Base-by-base conservation (phyloP, 768 basidiomycete species). In the Lactifluus subvellereus region DNA sequence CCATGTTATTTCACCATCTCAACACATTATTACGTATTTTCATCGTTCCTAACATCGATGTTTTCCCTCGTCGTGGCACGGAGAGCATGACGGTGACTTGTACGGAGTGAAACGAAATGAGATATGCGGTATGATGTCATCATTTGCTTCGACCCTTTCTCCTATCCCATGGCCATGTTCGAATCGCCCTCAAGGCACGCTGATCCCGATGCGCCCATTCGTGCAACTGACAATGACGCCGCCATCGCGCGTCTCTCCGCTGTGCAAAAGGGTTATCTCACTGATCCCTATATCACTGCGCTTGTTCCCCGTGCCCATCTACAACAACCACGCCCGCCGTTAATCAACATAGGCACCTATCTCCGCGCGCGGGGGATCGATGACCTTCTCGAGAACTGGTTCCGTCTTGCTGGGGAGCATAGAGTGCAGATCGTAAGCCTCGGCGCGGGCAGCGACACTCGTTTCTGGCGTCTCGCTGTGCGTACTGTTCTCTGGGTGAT, bases 281-380 rank as follows among this genome's bases (percentile, higher is more conserved):
- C 76, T 5, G 95, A 97, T 73, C 85, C 87, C 6, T 97, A 82
- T 72, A 81, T 91, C 59, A 74, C 76, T 6, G 70, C 79, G 55
- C 78, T 98, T 60, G 81, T 94, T 54, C 83, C 86, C 40, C 82
- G 87, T 13, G 78, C 87, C 2, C 84, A 86, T 69, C 75, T 85
- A 48, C 80, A 82, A 57, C 79, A 82, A 2, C 60, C 73, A 3
- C 80, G 88, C 1, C 87, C 94, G 1, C 96, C 95, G 0, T 74
- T 98, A 69, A 98, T 98, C 78, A 98, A 98, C 72, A 79, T 96
- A 48, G 97, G 97, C 18, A 99, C 97, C 1, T 91, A 89, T 68
- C 84, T 96, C 61, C 84, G 96, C 61, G 85, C 90, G 0, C 78
- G 81, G 59, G 91, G 85, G 6, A 84, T 98, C 42, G 97, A 97